These are phyloP conservation scores for Musa troglodytarum DNA, from an alignment of 176 grass and related monocot species.

Conservation along the genomic window DNA sequence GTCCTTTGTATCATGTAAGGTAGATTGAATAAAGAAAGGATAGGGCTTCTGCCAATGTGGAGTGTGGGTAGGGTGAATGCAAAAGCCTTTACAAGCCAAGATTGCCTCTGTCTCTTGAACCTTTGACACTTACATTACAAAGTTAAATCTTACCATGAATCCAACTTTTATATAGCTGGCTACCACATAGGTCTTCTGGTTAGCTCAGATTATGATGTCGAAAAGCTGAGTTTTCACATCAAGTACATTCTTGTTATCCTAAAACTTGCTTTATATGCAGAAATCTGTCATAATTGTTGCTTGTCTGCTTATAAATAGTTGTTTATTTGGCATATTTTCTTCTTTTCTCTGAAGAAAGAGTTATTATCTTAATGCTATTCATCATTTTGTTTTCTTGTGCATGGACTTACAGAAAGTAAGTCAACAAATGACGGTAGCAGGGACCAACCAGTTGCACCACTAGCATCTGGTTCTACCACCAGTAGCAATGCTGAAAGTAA, in stretches of 20 bases:
- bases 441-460: slow-evolving; percentile 45
- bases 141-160: not conserved
- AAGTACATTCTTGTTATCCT: not conserved
- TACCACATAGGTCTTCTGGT: not conserved
- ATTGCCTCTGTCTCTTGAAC: too few species aligned
- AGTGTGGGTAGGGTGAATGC: too few species aligned
- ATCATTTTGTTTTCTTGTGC: slow-evolving; percentile 11
- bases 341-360: not conserved
- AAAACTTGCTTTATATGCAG: not conserved
- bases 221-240: not conserved
- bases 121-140: too few species aligned
- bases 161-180: not conserved
- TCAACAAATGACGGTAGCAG: slow-evolving; percentile 39
- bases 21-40: too few species aligned
- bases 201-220: not conserved
- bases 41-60: too few species aligned
- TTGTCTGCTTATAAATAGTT: not conserved
- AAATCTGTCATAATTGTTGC: not conserved
- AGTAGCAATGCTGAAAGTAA: slow-evolving; percentile 68
- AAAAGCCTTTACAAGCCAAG: too few species aligned
- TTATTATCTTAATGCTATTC: not conserved
- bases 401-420: slow-evolving; percentile 68
- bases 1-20: too few species aligned
- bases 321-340: not conserved
- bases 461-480: slow-evolving; percentile 72